Evolutionary conservation across 176 grass and related monocot species (phyloP), one percentile per base, ranked within the genome.

Genomic region (Elymus sibiricus): DNA sequence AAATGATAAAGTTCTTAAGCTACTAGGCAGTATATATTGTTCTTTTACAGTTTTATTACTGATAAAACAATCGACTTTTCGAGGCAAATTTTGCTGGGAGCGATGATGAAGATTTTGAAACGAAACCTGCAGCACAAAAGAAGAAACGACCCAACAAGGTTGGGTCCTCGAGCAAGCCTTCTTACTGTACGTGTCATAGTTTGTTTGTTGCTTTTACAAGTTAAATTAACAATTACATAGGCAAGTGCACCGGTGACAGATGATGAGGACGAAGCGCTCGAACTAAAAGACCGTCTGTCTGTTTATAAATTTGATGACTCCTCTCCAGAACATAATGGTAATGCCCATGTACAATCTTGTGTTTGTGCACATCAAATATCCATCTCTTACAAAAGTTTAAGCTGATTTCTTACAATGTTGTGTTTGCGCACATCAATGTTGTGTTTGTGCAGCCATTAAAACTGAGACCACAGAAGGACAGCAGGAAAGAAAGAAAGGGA

Each of bases 211-310:
- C 15, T 47, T 40, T 82, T 87, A 82, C 8, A 37, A 40, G 46
- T 78, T 15, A 39, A 21, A 29, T 11, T 56, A 29, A 22, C 59
- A 26, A 81, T 39, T 74, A 74, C 16, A 42, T 9, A 98, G 93
- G 53, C 78, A 78, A 83, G 63, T 62, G 66, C 22, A 8, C 34
- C 24, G 4, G 84, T 53, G 26, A 88, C 63, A 69, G 88, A 94
- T 46, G 90, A 86, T 1, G 87, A 95, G 0, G 86, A 82, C 0
- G 86, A 89, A 0, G 32, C 90, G 13, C 81, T 82, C 11, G 8
- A 44, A 11, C 39, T 95, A 16, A 92, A 91, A 81, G 84, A 86
- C 0, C 86, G 74, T 9, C 34, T 95, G 44, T 90, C 91, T n/a
- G 49, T 40, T 61, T 76, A 87, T 73, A 91, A 28, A 44, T 22